phyloP scores from a whole-genome alignment of 345 rosid species.

The Ricinus communis region DNA sequence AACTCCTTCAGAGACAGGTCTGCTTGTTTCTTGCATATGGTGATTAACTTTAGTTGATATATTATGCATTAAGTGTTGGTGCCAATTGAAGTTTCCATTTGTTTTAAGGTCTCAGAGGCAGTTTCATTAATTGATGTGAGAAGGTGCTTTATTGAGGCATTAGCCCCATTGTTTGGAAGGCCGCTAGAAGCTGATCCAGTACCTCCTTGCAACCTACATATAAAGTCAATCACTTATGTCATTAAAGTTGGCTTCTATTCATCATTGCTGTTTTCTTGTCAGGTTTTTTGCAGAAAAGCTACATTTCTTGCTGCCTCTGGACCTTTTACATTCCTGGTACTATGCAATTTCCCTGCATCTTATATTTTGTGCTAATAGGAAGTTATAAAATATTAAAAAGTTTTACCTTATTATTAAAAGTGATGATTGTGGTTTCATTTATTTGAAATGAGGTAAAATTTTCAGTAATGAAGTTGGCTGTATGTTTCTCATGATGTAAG shows the following conservation, averaged over 20 bases:
- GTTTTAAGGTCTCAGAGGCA: constrained; percentile 64
- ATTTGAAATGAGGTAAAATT: neutral
- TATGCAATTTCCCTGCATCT: neutral
- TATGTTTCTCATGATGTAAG: no score
- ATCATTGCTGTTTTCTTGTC: constrained; percentile 31
- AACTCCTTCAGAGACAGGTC: constrained; percentile 79
- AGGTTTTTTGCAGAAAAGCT: constrained; percentile 82
- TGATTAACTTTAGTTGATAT: constrained; percentile 13
- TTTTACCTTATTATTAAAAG: neutral
- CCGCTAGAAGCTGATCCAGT: constrained; percentile 94
- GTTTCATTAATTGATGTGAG: constrained; percentile 60
- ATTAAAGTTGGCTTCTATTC: constrained; percentile 13
- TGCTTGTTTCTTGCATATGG: constrained; percentile 18
- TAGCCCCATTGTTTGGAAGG: constrained; percentile 68
- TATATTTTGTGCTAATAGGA: neutral
- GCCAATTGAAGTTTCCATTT: constrained; percentile 12
- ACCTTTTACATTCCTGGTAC: constrained; percentile 74
- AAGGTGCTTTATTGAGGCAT: constrained; percentile 76
- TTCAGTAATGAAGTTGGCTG: neutral
- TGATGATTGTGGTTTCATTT: neutral
- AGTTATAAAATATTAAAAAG: neutral
- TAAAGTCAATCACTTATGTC: neutral
- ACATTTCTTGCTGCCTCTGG: constrained; percentile 72
- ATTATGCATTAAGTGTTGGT: constrained; percentile 1
- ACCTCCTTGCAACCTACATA: constrained; percentile 21